Conservation (phyloP, 352 stramenopile species). For the Phytophthora lateralis region DNA sequence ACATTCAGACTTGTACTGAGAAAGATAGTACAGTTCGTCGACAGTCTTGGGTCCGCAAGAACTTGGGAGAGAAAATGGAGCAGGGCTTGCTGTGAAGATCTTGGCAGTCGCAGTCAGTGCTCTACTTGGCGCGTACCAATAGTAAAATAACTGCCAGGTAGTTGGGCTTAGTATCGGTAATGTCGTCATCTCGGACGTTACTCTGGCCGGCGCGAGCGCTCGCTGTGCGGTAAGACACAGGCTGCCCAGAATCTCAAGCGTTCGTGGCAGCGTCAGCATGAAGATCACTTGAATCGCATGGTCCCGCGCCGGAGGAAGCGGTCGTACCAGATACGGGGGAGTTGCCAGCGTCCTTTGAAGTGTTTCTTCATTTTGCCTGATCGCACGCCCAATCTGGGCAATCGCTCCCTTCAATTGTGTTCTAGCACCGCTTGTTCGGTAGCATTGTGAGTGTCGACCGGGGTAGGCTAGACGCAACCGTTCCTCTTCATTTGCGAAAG, state of each 20-base stretch:
- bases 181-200: conserved; percentile 11
- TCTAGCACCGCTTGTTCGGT: conserved; percentile 6
- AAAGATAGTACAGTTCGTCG: conserved; percentile 17
- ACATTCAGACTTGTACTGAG: conserved; percentile 31
- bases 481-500: conserved; percentile 9
- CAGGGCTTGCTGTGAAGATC: conserved; percentile 24
- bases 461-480: neutral
- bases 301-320: conserved; percentile 28
- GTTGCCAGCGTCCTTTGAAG: conserved; percentile 20
- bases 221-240: conserved; percentile 47
- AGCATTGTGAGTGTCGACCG: neutral
- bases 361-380: neutral
- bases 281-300: conserved; percentile 49
- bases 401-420: conserved; percentile 4
- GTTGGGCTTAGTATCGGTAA: conserved; percentile 6
- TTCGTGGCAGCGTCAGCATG: conserved; percentile 42
- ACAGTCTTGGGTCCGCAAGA: conserved; percentile 15
- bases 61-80: conserved; percentile 21
- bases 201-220: conserved; percentile 23
- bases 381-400: neutral
- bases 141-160: conserved; percentile 35
- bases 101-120: conserved; percentile 1
- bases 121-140: conserved; percentile 2
- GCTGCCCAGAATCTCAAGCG: conserved; percentile 43
- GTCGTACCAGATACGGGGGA: conserved; percentile 36